Evolutionary conservation across 371 early-diverging fungal species (phyloP).

Genomic region (Mucor saturninus): DNA sequence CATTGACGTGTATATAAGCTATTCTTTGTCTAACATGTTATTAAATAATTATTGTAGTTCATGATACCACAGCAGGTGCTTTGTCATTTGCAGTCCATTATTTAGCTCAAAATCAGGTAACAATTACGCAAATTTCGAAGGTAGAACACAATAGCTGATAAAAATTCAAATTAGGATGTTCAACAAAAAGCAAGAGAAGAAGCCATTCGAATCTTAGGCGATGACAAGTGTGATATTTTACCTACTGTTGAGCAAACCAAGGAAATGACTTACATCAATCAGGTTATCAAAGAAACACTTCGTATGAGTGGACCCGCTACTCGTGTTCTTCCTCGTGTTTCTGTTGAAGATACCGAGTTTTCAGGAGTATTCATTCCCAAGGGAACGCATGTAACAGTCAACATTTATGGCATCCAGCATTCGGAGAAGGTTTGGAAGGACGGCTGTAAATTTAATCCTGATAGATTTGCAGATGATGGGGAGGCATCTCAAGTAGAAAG

Average conservation of each 20-base stretch:
- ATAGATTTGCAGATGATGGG: conserved; percentile 7
- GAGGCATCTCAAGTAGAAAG: conserved; percentile 8
- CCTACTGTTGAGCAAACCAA: conserved; percentile 50
- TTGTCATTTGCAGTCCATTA: conserved; percentile 20
- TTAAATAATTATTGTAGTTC: background rate
- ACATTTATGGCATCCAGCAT: conserved; percentile 40
- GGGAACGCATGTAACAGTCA: conserved; percentile 41
- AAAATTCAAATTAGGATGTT: conserved; percentile 25
- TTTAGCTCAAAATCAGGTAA: conserved; percentile 36
- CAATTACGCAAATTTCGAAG: background rate
- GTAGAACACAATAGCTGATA: too few relatives aligned
- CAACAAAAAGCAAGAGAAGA: conserved; percentile 57
- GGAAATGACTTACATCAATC: conserved; percentile 45
- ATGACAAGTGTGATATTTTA: conserved; percentile 35
- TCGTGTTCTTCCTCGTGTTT: conserved; percentile 15
- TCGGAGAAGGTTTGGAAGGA: conserved; percentile 34
- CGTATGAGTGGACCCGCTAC: conserved; percentile 17
- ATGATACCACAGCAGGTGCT: conserved; percentile 37
- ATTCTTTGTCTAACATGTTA: too few relatives aligned
- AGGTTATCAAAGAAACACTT: conserved; percentile 25
- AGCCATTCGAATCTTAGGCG: conserved; percentile 53
- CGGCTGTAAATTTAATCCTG: conserved; percentile 11
- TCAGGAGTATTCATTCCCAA: conserved; percentile 53
- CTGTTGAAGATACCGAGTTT: conserved; percentile 42
- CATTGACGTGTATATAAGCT: too few relatives aligned